Evolutionary conservation across 306 rosid species (phyloP).

Genomic region (Trichosanthes truncata): DNA sequence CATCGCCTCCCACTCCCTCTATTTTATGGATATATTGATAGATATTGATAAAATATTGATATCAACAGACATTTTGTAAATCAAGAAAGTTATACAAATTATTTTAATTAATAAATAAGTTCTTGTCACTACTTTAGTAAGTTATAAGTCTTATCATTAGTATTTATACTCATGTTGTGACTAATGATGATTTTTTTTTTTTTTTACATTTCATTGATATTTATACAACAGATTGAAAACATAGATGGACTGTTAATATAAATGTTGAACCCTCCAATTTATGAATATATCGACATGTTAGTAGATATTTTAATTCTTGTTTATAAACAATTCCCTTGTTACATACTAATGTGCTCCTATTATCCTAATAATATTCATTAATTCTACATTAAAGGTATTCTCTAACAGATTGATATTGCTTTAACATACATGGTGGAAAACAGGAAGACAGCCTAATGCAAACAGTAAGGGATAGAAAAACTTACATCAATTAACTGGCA

Average conservation of each 20-base stretch:
- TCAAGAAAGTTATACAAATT: background rate
- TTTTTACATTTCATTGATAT: background rate
- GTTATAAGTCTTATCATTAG: background rate
- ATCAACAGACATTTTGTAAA: background rate
- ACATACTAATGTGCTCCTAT: background rate
- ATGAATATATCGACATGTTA: too few species aligned
- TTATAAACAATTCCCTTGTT: background rate
- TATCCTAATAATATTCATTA: background rate
- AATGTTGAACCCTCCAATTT: background rate
- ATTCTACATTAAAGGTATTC: background rate
- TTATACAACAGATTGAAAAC: background rate
- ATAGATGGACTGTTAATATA: background rate
- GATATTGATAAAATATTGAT: background rate
- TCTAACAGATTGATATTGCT: background rate
- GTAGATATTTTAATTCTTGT: background rate
- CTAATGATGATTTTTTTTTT: background rate
- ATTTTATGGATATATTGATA: too few species aligned
- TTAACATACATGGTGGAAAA: background rate
- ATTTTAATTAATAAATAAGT: background rate
- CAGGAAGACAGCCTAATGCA: background rate
- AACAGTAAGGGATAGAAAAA: background rate
- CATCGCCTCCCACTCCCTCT: too few species aligned
- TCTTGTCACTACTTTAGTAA: background rate
- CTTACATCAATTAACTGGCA: background rate
- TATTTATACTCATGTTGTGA: background rate